phyloP scores from a whole-genome alignment of 78 protist genomes.

The Dictyostelium intermedium region DNA sequence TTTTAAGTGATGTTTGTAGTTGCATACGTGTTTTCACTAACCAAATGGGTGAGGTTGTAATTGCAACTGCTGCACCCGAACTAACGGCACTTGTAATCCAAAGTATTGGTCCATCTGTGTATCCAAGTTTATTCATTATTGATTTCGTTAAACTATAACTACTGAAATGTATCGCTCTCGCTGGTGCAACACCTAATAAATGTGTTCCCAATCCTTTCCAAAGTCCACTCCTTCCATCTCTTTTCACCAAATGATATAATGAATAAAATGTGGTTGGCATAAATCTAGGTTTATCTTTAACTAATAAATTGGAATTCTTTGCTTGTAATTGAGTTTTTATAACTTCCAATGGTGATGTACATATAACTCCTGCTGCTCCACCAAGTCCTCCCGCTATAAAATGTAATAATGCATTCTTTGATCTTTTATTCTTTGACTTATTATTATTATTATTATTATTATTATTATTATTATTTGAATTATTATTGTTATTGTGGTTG shows the following conservation, averaged over 20 bases:
- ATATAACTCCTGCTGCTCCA: slow-evolving; percentile 65
- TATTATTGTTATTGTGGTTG: not conserved
- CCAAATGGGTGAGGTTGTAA: slow-evolving; percentile 73
- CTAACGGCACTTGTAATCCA: slow-evolving; percentile 37
- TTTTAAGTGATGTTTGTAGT: slow-evolving; percentile 62
- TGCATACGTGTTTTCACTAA: slow-evolving; percentile 78
- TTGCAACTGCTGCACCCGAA: slow-evolving; percentile 76
- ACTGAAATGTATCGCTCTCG: slow-evolving; percentile 77
- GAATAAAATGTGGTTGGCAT: slow-evolving; percentile 51
- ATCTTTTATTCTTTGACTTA: not conserved
- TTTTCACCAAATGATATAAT: slow-evolving; percentile 23
- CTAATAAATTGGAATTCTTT: slow-evolving; percentile 21
- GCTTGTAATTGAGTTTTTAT: slow-evolving; percentile 69
- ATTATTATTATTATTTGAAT: not conserved
- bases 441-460: not conserved
- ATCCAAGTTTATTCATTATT: slow-evolving; percentile 35
- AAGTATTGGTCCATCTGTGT: slow-evolving; percentile 65
- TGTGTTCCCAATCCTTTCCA: slow-evolving; percentile 68
- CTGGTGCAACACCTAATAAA: slow-evolving; percentile 76
- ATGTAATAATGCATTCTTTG: slow-evolving; percentile 66
- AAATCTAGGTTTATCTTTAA: slow-evolving; percentile 49
- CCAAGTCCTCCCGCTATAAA: slow-evolving; percentile 69
- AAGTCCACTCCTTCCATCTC: slow-evolving; percentile 67
- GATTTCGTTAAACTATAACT: slow-evolving; percentile 62
- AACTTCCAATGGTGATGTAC: slow-evolving; percentile 60